Percentiles rank a stretch among this genome's conserved stretches.
Evolutionary conservation across 768 basidiomycete genomes (phyloP).

Genomic region (Ramaria rubella): DNA sequence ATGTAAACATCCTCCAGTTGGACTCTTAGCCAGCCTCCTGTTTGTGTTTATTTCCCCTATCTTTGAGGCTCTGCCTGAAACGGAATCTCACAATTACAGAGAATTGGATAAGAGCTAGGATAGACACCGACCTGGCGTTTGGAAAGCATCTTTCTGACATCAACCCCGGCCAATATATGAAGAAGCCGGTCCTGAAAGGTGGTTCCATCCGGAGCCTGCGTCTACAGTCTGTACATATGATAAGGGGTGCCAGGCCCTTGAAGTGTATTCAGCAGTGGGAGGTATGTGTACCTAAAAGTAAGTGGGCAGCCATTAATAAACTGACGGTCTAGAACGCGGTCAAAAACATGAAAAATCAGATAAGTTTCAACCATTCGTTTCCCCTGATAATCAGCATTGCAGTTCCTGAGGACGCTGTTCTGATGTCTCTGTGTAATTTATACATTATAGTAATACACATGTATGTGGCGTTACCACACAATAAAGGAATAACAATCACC

Average conservation of each 20-base stretch:
- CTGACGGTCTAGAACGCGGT: too few relatives aligned
- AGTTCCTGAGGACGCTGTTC: too few relatives aligned
- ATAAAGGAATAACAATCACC: too few relatives aligned
- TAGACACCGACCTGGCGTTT: background rate
- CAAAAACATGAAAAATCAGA: too few relatives aligned
- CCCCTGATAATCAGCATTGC: too few relatives aligned
- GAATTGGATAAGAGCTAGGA: background rate
- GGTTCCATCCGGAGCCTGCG: conserved; percentile 70
- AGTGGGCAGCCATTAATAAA: conserved; percentile 9
- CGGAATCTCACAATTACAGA: conserved; percentile 14
- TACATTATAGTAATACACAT: too few relatives aligned
- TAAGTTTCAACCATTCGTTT: too few relatives aligned
- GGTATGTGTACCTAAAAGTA: conserved; percentile 50
- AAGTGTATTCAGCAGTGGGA: conserved; percentile 36
- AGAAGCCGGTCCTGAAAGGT: conserved; percentile 89
- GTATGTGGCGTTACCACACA: too few relatives aligned
- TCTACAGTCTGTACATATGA: conserved; percentile 38
- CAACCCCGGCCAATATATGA: conserved; percentile 83
- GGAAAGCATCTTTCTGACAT: conserved; percentile 40
- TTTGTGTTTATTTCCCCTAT: conserved; percentile 53
- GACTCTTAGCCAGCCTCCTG: conserved; percentile 68
- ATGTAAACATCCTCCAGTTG: conserved; percentile 95
- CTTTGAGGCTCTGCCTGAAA: conserved; percentile 46
- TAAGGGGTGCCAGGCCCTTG: conserved; percentile 60
- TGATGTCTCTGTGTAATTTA: too few relatives aligned